phyloP scores from a whole-genome alignment of 306 rosid genomes.

The Lithocarpus polystachyus region DNA sequence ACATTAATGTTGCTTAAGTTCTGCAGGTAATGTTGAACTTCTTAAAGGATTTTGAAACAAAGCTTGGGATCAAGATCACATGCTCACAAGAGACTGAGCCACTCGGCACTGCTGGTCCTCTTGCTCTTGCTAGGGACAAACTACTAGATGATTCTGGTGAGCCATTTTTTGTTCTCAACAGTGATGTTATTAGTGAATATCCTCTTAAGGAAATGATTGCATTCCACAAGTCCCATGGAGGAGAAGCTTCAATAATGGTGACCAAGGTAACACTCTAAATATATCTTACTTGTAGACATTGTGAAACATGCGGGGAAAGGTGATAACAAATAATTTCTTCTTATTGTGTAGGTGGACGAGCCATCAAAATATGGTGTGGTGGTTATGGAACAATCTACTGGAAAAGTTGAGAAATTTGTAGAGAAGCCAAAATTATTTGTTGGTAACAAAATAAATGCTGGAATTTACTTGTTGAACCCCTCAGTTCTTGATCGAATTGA shows the following conservation, averaged over 20 bases:
- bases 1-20: conserved; percentile 12
- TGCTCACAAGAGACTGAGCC: conserved; percentile 99
- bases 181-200: conserved; percentile 97
- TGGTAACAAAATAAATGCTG: conserved; percentile 99
- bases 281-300: not conserved
- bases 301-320: conserved; percentile 4
- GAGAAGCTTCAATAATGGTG: conserved; percentile 99
- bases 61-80: conserved; percentile 89
- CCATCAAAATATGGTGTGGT: conserved; percentile 99
- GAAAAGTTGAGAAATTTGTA: conserved; percentile 89
- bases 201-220: conserved; percentile 88
- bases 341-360: conserved; percentile 77
- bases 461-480: conserved; percentile 84
- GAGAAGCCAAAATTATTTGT: conserved; percentile 97
- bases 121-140: conserved; percentile 98
- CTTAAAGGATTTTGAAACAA: conserved; percentile 87
- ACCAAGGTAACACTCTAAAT: conserved; percentile 64
- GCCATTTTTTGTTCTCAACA: conserved; percentile 97
- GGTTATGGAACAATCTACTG: conserved; percentile 81
- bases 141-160: conserved; percentile 76
- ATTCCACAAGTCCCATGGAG: conserved; percentile 91
- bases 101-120: conserved; percentile 96
- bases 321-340: conserved; percentile 25
- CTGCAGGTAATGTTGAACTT: conserved; percentile 92
- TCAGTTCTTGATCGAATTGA: conserved; percentile 85